These are phyloP conservation scores for Leccinum olivaceopallidum DNA, from an alignment of 768 basidiomycete genomes.

Conservation along the genomic window DNA sequence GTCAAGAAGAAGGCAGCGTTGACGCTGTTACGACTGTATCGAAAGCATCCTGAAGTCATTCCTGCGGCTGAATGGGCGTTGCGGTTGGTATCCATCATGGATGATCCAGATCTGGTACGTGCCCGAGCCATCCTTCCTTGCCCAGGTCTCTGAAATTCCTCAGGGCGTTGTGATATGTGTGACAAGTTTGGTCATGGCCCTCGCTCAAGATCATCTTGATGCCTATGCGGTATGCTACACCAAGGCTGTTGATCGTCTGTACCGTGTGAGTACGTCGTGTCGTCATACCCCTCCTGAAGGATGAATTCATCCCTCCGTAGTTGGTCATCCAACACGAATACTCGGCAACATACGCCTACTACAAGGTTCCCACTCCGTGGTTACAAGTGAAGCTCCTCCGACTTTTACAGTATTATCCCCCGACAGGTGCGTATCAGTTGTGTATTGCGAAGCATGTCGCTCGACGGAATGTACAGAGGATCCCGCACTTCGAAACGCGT, in stretches of 20 bases:
- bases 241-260: slow-evolving; percentile 88
- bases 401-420: slow-evolving; percentile 92
- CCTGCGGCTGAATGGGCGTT: slow-evolving; percentile 95
- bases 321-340: slow-evolving; percentile 92
- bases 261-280: slow-evolving; percentile 54
- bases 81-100: slow-evolving; percentile 94
- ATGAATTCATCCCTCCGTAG: slow-evolving; percentile 40
- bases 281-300: slow-evolving; percentile 3
- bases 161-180: slow-evolving; percentile 96
- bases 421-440: slow-evolving; percentile 64
- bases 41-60: slow-evolving; percentile 94
- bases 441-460: slow-evolving; percentile 2
- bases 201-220: slow-evolving; percentile 92
- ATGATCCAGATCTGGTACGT: slow-evolving; percentile 80
- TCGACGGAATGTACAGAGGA: slow-evolving; percentile 60
- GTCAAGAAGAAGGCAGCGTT: slow-evolving; percentile 99
- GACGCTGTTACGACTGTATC: slow-evolving; percentile 87
- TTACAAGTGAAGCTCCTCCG: slow-evolving; percentile 94
- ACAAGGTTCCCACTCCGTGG: slow-evolving; percentile 98
- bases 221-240: slow-evolving; percentile 92
- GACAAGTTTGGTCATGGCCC: slow-evolving; percentile 88
- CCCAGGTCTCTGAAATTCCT: slow-evolving; percentile 1
- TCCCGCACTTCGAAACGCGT: slow-evolving; percentile 67
- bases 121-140: slow-evolving; percentile 1
- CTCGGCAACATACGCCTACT: slow-evolving; percentile 88